Evolutionary conservation across 164 flowering plant genomes (phyloP), one percentile per base, ranked within the genome.

Genomic region (Vitis riparia): DNA sequence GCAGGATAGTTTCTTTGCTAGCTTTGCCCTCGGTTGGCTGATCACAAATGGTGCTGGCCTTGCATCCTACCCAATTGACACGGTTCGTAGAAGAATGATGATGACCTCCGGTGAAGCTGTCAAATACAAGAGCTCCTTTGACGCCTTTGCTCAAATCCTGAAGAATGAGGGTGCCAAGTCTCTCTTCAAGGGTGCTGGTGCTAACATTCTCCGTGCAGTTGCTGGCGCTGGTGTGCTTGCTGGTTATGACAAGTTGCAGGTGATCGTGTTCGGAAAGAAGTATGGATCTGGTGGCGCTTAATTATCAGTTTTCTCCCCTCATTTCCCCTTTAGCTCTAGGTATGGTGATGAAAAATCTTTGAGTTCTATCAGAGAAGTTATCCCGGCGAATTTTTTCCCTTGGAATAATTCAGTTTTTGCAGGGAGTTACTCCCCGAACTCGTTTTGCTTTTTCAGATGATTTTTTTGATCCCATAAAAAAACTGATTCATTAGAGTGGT

Each of bases 141-240:
- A 84, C 73, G 77, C 79, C 0, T 84, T 84, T 69, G 5, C 68
- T 15, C 85, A 82, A 72, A 82, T 84, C 62, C 9, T 84, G 73
- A 82, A 82, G 81, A 84, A 84, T 9, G 88, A 84, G 78, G 88
- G 88, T 27, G 69, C 82, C 72, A 82, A 75, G 79, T 84, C 88
- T n/a, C 78, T 84, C 63, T 84, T 82, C 75, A 84, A 84, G 82
- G 87, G 88, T 59, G 87, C 85, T 32, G 85, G 87, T 59, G 87
- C 87, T 0, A 84, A 84, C 80, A 85, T 85, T n/a, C 83, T 85
- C 30, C 84, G 86, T 63, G 88, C 86, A 3, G 71, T 85, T 65
- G 88, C 86, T 19, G 88, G 88, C 66, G 86, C 88, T 75, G 88
- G 88, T 74, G 87, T 84, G 66, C 80, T 84, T 23, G 80, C 88